These are phyloP conservation scores for Malus asiatica DNA, from an alignment of 306 rosid species.

Conservation along the genomic window DNA sequence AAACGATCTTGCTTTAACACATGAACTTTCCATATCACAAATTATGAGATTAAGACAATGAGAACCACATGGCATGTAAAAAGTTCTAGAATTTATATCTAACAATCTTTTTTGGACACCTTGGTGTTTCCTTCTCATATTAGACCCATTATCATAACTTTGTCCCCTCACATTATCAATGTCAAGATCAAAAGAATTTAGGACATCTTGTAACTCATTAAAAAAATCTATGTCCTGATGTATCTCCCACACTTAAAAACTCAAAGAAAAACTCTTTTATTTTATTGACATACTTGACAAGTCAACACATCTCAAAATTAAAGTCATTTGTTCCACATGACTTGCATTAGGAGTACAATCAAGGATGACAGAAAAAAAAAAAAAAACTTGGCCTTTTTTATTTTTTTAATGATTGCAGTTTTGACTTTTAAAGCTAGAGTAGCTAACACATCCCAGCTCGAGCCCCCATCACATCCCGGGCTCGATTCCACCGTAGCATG, in stretches of 20 bases:
- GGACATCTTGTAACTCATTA: not conserved
- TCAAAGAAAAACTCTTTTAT: not conserved
- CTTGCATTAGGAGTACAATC: not conserved
- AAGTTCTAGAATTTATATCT: too few species aligned
- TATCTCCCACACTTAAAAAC: not conserved
- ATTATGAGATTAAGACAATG: too few species aligned
- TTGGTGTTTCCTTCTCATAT: too few species aligned
- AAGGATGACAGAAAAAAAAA: not conserved
- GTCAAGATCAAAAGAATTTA: too few species aligned
- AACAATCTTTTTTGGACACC: too few species aligned
- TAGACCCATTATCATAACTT: not conserved
- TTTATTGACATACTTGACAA: not conserved
- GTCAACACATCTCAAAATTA: not conserved
- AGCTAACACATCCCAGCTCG: fast-evolving
- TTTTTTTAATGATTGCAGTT: not conserved
- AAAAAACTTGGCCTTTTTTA: too few species aligned
- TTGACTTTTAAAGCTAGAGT: not conserved
- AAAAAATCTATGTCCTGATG: not conserved
- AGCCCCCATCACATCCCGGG: too few species aligned
- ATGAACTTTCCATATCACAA: too few species aligned
- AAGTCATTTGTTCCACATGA: not conserved
- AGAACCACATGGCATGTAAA: too few species aligned
- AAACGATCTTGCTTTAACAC: too few species aligned
- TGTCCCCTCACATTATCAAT: not conserved
- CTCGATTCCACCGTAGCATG: too few species aligned